Percentiles rank a stretch among this genome's conserved stretches.
Conservation (phyloP, 164 flowering plant species). For the Magnolia sinica region DNA sequence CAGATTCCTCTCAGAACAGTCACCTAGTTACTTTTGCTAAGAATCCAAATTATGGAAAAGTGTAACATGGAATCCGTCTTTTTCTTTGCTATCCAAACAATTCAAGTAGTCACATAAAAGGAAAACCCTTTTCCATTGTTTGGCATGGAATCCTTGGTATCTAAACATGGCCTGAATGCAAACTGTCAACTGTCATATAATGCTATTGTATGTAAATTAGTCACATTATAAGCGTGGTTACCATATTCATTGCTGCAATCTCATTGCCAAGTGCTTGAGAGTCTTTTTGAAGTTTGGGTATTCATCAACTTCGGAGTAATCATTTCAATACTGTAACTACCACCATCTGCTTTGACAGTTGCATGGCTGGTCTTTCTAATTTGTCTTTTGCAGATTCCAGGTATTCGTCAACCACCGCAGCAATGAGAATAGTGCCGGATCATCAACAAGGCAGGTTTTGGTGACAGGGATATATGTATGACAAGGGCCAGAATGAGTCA, state of each 20-base stretch:
- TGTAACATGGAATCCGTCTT: no score
- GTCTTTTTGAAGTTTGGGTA: no score
- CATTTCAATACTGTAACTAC: background rate
- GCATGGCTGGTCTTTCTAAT: background rate
- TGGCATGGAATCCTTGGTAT: no score
- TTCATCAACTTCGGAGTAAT: background rate
- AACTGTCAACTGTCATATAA: no score
- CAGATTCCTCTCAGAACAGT: no score
- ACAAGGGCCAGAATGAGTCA: no score
- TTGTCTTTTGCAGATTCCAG: conserved; percentile 11
- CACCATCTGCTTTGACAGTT: background rate
- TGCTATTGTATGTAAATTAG: background rate
- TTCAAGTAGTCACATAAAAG: no score
- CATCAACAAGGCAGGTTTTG: background rate
- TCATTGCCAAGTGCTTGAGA: background rate
- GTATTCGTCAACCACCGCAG: conserved; percentile 7
- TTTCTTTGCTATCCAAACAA: no score
- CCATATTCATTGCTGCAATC: background rate
- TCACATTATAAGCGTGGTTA: background rate
- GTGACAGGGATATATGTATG: background rate
- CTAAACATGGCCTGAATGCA: no score
- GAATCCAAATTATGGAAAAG: no score
- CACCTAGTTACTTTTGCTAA: no score
- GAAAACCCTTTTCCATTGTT: no score
- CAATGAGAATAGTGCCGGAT: background rate